Conservation (phyloP, 805 yeast genomes). For the Groenewaldozyma salmanticensis region DNA sequence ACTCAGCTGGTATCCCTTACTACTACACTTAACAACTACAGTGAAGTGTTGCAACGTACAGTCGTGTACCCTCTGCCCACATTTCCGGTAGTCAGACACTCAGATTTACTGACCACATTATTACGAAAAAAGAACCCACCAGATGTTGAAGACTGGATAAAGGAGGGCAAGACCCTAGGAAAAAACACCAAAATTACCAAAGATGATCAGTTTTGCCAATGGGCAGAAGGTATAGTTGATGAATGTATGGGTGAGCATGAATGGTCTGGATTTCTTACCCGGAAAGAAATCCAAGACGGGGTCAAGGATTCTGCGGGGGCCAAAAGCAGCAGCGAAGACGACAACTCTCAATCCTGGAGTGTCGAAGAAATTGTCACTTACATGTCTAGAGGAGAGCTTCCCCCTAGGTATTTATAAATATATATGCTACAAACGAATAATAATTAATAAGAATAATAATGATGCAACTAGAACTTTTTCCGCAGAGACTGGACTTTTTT, state of each 20-base stretch:
- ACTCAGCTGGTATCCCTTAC: conserved; percentile 80
- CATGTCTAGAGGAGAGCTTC: conserved; percentile 14
- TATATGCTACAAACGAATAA: neutral
- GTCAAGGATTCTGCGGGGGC: neutral
- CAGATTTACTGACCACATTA: conserved; percentile 72
- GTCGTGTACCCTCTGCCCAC: conserved; percentile 76
- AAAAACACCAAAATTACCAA: conserved; percentile 23
- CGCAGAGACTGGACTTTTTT: conserved; percentile 56
- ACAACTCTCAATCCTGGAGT: conserved; percentile 7
- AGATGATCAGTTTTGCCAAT: conserved; percentile 60
- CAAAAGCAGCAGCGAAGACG: too few species aligned
- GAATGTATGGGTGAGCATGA: conserved; percentile 45
- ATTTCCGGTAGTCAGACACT: conserved; percentile 80
- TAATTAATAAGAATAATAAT: neutral
- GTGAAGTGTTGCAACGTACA: conserved; percentile 49
- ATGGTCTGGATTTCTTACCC: conserved; percentile 52
- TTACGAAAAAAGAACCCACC: conserved; percentile 83
- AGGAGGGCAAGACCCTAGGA: conserved; percentile 31
- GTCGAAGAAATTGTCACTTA: conserved; percentile 12
- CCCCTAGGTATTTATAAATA: conserved; percentile 1
- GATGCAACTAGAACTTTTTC: conserved; percentile 30
- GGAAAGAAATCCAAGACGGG: conserved; percentile 33
- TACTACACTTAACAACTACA: conserved; percentile 50
- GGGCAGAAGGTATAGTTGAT: conserved; percentile 53
- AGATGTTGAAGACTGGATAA: conserved; percentile 82